Conservation (phyloP, 352 stramenopile genomes). For the Pythium phragmitis region DNA sequence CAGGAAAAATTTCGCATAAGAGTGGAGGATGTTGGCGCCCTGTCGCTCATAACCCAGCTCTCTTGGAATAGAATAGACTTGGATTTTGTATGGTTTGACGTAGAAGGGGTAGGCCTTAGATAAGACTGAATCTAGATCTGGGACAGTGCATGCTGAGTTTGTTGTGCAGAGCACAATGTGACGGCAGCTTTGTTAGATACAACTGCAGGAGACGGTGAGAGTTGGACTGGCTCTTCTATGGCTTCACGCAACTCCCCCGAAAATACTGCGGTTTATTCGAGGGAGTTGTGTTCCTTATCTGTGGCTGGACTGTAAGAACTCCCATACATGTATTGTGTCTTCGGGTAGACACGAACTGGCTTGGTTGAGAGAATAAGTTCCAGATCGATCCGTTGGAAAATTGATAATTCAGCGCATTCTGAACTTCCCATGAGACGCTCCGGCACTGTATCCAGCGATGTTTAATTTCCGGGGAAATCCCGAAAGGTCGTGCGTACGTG, state of each 20-base stretch:
- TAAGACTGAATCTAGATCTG: slow-evolving; percentile 19
- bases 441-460: slow-evolving; percentile 6
- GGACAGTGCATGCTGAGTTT: slow-evolving; percentile 19
- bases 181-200: slow-evolving; percentile 13
- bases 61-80: neutral
- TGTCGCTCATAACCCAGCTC: slow-evolving; percentile 17
- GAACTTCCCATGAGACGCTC: slow-evolving; percentile 5
- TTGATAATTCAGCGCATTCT: neutral
- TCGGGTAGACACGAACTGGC: neutral
- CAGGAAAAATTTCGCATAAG: slow-evolving; percentile 10
- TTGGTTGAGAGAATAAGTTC: slow-evolving; percentile 7
- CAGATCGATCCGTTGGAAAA: slow-evolving; percentile 17
- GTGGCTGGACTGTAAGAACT: too few species aligned
- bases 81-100: slow-evolving; percentile 10
- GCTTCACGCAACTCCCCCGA: neutral
- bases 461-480: slow-evolving; percentile 17
- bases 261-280: neutral
- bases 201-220: slow-evolving; percentile 7
- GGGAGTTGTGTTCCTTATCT: neutral
- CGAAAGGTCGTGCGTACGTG: slow-evolving; percentile 22
- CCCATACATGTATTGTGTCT: too few species aligned
- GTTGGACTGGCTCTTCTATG: slow-evolving; percentile 26
- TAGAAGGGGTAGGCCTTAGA: slow-evolving; percentile 21
- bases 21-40: neutral
- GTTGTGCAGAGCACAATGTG: slow-evolving; percentile 7